Conservation (phyloP, 2,329 filamentous ascomycete genomes). For the Bipolaris sorokiniana region DNA sequence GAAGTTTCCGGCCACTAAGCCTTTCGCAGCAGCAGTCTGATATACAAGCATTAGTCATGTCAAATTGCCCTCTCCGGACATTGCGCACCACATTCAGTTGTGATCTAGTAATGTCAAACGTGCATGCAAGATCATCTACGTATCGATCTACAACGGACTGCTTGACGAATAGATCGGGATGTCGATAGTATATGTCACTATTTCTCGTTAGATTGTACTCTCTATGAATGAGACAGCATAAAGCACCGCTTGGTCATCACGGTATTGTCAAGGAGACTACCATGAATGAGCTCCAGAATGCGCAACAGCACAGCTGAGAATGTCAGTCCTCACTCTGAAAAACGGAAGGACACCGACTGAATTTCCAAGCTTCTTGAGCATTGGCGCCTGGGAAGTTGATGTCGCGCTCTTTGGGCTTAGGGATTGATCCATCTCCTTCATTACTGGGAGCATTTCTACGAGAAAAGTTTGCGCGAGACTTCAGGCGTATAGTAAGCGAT, state of each 20-base stretch:
- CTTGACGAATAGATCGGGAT: constrained; percentile 72
- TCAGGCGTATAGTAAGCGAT: constrained; percentile 58
- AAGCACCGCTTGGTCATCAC: constrained; percentile 63
- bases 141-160: constrained; percentile 73
- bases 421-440: constrained; percentile 7
- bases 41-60: constrained; percentile 1
- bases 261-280: constrained; percentile 56
- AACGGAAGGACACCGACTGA: constrained; percentile 49
- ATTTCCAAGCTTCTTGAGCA: constrained; percentile 64
- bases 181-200: constrained; percentile 81
- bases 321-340: constrained; percentile 11
- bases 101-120: constrained; percentile 67
- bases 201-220: constrained; percentile 12
- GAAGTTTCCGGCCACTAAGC: constrained; percentile 68
- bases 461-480: constrained; percentile 40
- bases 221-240: not conserved
- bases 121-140: constrained; percentile 76
- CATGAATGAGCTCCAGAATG: constrained; percentile 62
- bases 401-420: constrained; percentile 25
- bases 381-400: constrained; percentile 62
- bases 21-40: constrained; percentile 76
- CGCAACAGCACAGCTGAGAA: constrained; percentile 59
- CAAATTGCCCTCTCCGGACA: constrained; percentile 33
- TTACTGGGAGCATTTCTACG: constrained; percentile 22
- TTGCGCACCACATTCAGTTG: constrained; percentile 71